Percentiles rank a stretch among this genome's conserved stretches.
These are phyloP conservation scores for Phytophthora aleatoria DNA, from an alignment of 352 stramenopile species.

Conservation along the genomic window DNA sequence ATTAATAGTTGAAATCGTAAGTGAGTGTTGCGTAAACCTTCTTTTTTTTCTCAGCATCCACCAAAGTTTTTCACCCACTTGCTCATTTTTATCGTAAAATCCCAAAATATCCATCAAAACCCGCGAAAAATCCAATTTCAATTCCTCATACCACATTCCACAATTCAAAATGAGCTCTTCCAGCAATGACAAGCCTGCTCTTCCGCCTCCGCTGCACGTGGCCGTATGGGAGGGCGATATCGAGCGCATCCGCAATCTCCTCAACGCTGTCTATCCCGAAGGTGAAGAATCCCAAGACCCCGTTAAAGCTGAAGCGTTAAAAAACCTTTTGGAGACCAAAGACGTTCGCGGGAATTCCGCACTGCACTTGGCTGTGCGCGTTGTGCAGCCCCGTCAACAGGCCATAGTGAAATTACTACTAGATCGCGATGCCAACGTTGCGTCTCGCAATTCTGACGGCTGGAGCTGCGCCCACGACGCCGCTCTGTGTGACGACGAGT, in stretches of 20 bases:
- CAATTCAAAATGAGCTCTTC: constrained; percentile 11
- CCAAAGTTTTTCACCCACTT: neutral
- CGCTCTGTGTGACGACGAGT: constrained; percentile 77
- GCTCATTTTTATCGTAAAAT: neutral
- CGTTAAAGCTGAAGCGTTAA: constrained; percentile 20
- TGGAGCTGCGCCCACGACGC: constrained; percentile 84
- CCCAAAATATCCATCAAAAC: neutral
- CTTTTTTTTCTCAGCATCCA: neutral
- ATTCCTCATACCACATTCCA: neutral
- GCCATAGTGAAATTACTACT: constrained; percentile 67
- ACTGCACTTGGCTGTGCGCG: constrained; percentile 72
- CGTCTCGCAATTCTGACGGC: constrained; percentile 46
- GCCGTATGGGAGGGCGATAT: constrained; percentile 74
- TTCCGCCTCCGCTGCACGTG: constrained; percentile 50
- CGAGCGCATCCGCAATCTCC: constrained; percentile 34
- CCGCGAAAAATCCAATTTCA: neutral
- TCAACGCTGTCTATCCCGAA: constrained; percentile 30
- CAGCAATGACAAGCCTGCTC: neutral
- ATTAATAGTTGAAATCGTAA: no score
- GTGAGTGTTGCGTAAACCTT: no score
- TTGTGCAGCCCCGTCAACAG: constrained; percentile 65
- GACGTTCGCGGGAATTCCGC: constrained; percentile 72
- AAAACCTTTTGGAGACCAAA: constrained; percentile 55
- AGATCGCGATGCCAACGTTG: constrained; percentile 40
- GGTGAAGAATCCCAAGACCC: constrained; percentile 12